These are phyloP conservation scores for Talaromyces nanjingensis DNA, from an alignment of 495 filamentous ascomycete genomes.

Conservation along the genomic window DNA sequence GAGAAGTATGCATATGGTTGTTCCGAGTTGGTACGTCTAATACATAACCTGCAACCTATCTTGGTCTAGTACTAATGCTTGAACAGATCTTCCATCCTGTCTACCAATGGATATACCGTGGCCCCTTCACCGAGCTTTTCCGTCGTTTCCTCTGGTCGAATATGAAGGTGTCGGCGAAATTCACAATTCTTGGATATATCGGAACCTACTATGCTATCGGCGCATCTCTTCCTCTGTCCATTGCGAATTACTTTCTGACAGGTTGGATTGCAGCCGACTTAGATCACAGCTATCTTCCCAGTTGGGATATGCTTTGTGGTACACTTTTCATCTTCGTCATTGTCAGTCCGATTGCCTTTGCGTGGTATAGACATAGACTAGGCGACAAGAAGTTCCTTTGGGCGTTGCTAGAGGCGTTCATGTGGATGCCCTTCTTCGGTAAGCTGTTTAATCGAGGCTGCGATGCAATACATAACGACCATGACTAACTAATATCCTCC, in stretches of 20 bases:
- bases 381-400: slow-evolving; percentile 27
- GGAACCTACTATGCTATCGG: slow-evolving; percentile 57
- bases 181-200: slow-evolving; percentile 77
- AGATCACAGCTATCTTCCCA: slow-evolving; percentile 57
- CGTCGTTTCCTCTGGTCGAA: slow-evolving; percentile 61
- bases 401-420: slow-evolving; percentile 60
- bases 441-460: slow-evolving; percentile 2
- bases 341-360: slow-evolving; percentile 40
- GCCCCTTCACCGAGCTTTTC: slow-evolving; percentile 69
- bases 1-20: slow-evolving; percentile 27
- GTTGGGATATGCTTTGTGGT: slow-evolving; percentile 10
- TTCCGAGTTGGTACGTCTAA: slow-evolving; percentile 15
- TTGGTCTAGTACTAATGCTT: slow-evolving; percentile 24
- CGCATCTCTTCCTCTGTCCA: slow-evolving; percentile 27
- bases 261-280: slow-evolving; percentile 66
- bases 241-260: slow-evolving; percentile 31
- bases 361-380: slow-evolving; percentile 40
- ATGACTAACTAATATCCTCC: not conserved
- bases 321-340: slow-evolving; percentile 43
- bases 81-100: slow-evolving; percentile 52
- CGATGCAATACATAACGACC: not conserved
- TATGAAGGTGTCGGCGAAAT: slow-evolving; percentile 70
- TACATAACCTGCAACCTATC: not conserved
- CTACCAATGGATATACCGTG: slow-evolving; percentile 52
- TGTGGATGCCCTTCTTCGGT: slow-evolving; percentile 42